phyloP scores from a whole-genome alignment of 2,329 filamentous ascomycete species.

The Xylariaceae sp. region DNA sequence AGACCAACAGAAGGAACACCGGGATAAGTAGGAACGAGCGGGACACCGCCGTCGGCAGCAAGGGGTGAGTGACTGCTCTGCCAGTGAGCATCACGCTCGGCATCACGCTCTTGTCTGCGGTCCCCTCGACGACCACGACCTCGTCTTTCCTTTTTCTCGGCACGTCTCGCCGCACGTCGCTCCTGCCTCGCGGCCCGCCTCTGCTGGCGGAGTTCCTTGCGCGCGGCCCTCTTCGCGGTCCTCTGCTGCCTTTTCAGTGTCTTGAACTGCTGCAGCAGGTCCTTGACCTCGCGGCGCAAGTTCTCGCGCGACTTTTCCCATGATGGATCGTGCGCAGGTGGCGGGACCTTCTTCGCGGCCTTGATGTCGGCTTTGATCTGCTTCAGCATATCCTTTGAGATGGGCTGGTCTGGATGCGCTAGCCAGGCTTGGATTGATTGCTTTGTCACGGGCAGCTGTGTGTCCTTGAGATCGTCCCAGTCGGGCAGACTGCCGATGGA shows the following conservation, averaged over 20 bases:
- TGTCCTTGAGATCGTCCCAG: conserved; percentile 56
- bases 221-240: conserved; percentile 42
- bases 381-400: conserved; percentile 54
- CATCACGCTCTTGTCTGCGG: conserved; percentile 11
- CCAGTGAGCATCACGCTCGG: conserved; percentile 15
- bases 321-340: conserved; percentile 16
- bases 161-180: conserved; percentile 29
- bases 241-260: conserved; percentile 50
- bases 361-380: conserved; percentile 53
- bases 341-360: conserved; percentile 39
- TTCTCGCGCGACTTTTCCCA: conserved; percentile 13
- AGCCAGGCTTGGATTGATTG: conserved; percentile 57
- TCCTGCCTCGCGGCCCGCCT: conserved; percentile 38
- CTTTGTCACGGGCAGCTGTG: conserved; percentile 56
- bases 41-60: background rate
- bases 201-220: conserved; percentile 44
- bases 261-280: conserved; percentile 54
- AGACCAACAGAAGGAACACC: too few relatives aligned
- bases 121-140: conserved; percentile 4
- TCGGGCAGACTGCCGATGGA: conserved; percentile 62
- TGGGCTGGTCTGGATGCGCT: conserved; percentile 54
- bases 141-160: conserved; percentile 22
- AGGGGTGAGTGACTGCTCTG: background rate
- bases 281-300: conserved; percentile 43
- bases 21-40: background rate